A percentile compares a stretch with the other conserved stretches of the same genome.
Evolutionary conservation across 2,329 filamentous ascomycete genomes (phyloP).

Genomic region (Sporothrix phasma): DNA sequence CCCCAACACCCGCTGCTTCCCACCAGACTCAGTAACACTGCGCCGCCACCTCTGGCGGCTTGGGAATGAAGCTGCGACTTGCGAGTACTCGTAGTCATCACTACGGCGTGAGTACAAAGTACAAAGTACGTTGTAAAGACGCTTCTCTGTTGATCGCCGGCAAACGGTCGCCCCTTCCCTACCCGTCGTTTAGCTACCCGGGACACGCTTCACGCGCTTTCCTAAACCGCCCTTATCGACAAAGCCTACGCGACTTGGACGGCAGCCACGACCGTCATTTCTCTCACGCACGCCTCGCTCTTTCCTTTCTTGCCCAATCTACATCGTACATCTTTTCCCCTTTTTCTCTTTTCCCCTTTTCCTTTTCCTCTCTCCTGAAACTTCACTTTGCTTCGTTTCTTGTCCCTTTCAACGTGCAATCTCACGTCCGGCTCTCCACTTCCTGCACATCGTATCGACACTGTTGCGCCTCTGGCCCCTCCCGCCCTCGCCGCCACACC

Average conservation of each 20-base stretch:
- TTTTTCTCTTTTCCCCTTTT: no score
- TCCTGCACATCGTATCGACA: background rate
- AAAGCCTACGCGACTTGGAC: background rate
- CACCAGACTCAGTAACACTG: conserved; percentile 13
- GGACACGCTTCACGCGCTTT: conserved; percentile 8
- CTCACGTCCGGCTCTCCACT: background rate
- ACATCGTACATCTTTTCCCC: background rate
- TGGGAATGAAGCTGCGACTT: conserved; percentile 7
- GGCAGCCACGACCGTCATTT: background rate
- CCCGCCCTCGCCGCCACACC: background rate
- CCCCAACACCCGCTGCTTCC: conserved; percentile 7
- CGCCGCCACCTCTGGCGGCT: background rate
- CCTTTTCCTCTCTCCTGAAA: background rate
- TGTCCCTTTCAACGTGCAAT: background rate
- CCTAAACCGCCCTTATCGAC: background rate
- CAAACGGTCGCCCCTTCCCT: background rate
- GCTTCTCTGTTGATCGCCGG: background rate
- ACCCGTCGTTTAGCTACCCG: background rate
- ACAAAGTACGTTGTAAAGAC: no score
- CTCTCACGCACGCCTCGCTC: background rate
- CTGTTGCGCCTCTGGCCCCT: background rate
- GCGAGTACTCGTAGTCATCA: no score
- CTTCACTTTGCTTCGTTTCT: background rate
- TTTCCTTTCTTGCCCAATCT: background rate
- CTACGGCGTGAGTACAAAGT: no score